Base-by-base conservation (phyloP, 208 protist genomes). In the Entamoeba nuttalli region DNA sequence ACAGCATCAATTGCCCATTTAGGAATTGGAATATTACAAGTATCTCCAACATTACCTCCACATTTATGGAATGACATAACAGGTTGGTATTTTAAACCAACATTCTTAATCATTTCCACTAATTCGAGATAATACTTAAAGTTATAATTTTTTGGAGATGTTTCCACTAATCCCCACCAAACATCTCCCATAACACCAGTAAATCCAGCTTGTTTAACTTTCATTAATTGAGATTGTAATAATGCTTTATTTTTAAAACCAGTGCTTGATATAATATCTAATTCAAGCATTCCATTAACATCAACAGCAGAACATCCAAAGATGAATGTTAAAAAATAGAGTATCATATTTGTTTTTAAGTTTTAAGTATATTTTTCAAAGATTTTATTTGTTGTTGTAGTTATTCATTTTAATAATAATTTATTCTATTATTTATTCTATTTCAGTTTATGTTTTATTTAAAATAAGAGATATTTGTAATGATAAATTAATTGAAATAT, bases 21-120 rank as follows among this genome's bases (percentile, higher is more conserved):
- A 19, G 97, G 97, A n/a, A 98, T 94, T 41, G 96, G 94, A 94
- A 98, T 97, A 94, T 96, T 95, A 95, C 95, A 97, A 3, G 15
- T 15, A 69, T 98, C 97, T 57, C 97, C 97, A n/a, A 98, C 96
- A 95, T 98, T 98, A 21, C 96, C 97, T 35, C 97, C 97, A 95
- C 97, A 98, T 95, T 97, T 95, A 94, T 98, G 95, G 94, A 97
- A 97, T 41, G 96, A 97, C 14, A 96, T 95, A 48, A 97, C 96
- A 62, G 96, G 44, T 93, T 98, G 96, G 25, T 97, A 69, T 55
- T 98, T 97, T 11, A 98, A 95, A 21, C 95, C 96, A 15, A 35
- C 15, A 48, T 96, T 51, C 15, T 69, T 35, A 9, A 96, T 95
- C 0, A 98, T 52, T 30, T 30, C 25, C n/a, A 94, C 4, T 21